These are phyloP conservation scores for Pezicula carpinea DNA, from an alignment of 2,329 filamentous ascomycete genomes.

Conservation along the genomic window DNA sequence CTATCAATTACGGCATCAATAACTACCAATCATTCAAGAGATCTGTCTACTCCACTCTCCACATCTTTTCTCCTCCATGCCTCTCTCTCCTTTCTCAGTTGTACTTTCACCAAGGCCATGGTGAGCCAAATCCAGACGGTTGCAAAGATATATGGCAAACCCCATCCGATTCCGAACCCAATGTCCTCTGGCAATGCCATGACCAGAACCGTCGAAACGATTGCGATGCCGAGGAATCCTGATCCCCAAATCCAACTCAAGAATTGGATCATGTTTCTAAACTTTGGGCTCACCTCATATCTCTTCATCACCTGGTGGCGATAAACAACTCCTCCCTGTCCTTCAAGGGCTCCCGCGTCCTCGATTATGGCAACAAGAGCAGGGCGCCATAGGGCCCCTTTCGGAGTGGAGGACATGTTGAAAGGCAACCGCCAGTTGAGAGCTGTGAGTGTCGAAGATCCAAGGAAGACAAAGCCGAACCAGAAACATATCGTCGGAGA, in stretches of 20 bases:
- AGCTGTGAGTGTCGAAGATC: conserved; percentile 16
- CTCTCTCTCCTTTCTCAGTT: conserved; percentile 14
- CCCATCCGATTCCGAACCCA: conserved; percentile 25
- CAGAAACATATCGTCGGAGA: conserved; percentile 23
- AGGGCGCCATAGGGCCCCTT: conserved; percentile 19
- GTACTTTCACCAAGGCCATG: conserved; percentile 14
- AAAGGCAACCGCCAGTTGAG: conserved; percentile 16
- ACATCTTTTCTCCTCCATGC: conserved; percentile 15
- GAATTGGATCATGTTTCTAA: conserved; percentile 20
- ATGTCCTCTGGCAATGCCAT: conserved; percentile 18
- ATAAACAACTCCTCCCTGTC: conserved; percentile 19
- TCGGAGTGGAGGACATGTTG: conserved; percentile 25
- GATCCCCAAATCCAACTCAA: conserved; percentile 27
- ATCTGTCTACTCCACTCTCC: neutral
- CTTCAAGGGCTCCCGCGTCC: conserved; percentile 22
- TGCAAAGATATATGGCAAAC: conserved; percentile 19
- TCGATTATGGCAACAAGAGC: conserved; percentile 20
- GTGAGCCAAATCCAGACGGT: conserved; percentile 13
- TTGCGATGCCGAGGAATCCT: conserved; percentile 18
- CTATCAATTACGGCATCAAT: conserved; percentile 5
- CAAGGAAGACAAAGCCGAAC: conserved; percentile 18
- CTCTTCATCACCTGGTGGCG: conserved; percentile 18
- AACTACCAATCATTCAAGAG: conserved; percentile 1
- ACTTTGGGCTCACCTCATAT: conserved; percentile 21
- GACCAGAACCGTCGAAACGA: conserved; percentile 18